Evolutionary conservation across 257 asterid species (phyloP).

Genomic region (Primulina huaijiensis): DNA sequence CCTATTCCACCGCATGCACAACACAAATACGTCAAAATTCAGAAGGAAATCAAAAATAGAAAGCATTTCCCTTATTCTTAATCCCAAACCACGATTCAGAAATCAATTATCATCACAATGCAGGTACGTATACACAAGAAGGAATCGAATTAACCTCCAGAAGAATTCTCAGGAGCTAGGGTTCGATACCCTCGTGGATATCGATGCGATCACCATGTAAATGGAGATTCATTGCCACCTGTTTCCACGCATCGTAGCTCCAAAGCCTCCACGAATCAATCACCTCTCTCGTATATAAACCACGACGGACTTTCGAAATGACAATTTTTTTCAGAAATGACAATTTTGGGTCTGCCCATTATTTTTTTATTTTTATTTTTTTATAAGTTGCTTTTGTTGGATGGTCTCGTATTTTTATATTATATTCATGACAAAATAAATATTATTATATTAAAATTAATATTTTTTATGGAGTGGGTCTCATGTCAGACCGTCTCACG

Average conservation of each 20-base stretch:
- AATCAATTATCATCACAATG: background rate
- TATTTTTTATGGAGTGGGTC: too few species aligned
- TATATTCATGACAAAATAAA: too few species aligned
- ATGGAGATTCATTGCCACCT: background rate
- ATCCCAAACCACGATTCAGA: background rate
- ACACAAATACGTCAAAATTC: background rate
- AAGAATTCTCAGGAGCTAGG: background rate
- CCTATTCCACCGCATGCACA: slow-evolving; percentile 30
- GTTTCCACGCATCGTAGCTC: background rate
- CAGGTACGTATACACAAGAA: background rate
- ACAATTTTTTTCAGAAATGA: background rate
- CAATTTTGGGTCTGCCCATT: too few species aligned
- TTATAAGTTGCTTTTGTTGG: too few species aligned
- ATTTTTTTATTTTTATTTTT: too few species aligned
- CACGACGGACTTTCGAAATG: background rate
- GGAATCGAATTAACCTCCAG: background rate
- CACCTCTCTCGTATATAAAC: background rate
- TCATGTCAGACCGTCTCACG: too few species aligned
- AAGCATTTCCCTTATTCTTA: background rate
- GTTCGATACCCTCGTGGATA: background rate
- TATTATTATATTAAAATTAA: too few species aligned
- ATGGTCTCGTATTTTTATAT: too few species aligned
- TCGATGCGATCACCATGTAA: background rate
- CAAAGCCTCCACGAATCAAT: background rate
- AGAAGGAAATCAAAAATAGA: too few species aligned